These are phyloP conservation scores for Perkinsus marinus DNA, from an alignment of 169 alveolate species.

Conservation along the genomic window DNA sequence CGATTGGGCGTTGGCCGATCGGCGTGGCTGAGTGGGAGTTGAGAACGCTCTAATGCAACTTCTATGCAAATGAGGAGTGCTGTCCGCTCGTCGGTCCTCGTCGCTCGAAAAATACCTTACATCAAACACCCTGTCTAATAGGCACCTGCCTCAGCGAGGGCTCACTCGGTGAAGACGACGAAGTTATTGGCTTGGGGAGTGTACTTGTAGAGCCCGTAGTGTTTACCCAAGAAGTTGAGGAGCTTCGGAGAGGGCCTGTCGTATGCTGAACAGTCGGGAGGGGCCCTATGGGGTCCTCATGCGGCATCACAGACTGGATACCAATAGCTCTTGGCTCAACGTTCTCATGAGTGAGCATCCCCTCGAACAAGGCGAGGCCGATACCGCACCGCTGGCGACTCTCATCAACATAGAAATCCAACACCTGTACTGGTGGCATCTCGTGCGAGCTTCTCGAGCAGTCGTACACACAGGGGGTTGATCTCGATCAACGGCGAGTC, in stretches of 20 bases:
- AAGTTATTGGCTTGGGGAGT: constrained; percentile 59
- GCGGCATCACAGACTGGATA: background rate
- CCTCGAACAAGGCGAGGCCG: constrained; percentile 36
- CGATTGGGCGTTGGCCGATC: too few relatives aligned
- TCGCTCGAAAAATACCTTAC: background rate
- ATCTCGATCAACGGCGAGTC: background rate
- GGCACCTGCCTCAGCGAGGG: background rate
- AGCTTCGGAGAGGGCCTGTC: constrained; percentile 71
- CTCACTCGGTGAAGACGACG: constrained; percentile 47
- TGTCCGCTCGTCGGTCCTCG: background rate
- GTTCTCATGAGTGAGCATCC: background rate
- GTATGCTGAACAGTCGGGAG: constrained; percentile 39
- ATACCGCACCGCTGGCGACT: constrained; percentile 55
- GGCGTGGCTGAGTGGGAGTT: background rate
- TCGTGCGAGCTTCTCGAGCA: constrained; percentile 4
- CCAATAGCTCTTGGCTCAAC: background rate
- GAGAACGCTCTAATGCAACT: background rate
- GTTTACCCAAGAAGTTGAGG: constrained; percentile 50
- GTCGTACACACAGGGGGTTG: background rate
- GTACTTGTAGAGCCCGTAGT: constrained; percentile 42
- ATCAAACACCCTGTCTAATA: background rate
- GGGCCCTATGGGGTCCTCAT: background rate
- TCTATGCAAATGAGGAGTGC: too few relatives aligned
- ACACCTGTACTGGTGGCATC: constrained; percentile 55
- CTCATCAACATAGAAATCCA: constrained; percentile 72